Evolutionary conservation across 495 filamentous ascomycete species (phyloP), one percentile per base, ranked within the genome.

Genomic region (Penicillium antarcticum): DNA sequence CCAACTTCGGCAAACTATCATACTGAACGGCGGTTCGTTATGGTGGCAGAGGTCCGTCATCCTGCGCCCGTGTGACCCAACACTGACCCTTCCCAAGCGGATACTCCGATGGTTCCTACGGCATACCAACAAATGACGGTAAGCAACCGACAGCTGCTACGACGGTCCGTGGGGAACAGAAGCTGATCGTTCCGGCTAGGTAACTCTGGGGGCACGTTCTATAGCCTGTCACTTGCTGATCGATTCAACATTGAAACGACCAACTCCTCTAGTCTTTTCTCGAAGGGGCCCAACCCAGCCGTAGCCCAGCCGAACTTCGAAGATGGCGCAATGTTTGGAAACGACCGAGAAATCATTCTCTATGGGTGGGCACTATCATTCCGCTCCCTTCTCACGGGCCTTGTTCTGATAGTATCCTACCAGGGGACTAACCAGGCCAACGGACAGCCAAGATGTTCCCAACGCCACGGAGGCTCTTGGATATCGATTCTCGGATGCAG

Each of bases 401-500:
- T 9, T 45, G 7, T 33, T 16, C 29, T 45, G 29, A 45, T 18
- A 31, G 23, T 11, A 16, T 23, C 31, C 10, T 6, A 13, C 4
- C 29, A 45, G 42, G n/a, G 42, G 42, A 24, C 9, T 45, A 23
- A 45, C 42, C 42, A 29, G 42, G 17, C 24, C 23, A 45, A 45
- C 23, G 14, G 42, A 45, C 21, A 45, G 24, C 29, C 4, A 45
- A 16, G 33, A 35, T 35, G 33, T 35, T 11, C 33, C 33, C 33
- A 7, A 14, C n/a, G 33, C 33, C 3, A 35, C 3, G n/a, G 33
- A 35, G 33, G 33, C 9, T 35, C n/a, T 35, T 11, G 33, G 33
- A 35, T 87, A 85, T 55, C 59, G 74, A 45, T 58, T 74, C 55
- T 79, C 78, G 52, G 75, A 70, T 35, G 26, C 62, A 4, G 26